phyloP scores from a whole-genome alignment of 805 yeast genomes.

The Geotrichum ghanense region DNA sequence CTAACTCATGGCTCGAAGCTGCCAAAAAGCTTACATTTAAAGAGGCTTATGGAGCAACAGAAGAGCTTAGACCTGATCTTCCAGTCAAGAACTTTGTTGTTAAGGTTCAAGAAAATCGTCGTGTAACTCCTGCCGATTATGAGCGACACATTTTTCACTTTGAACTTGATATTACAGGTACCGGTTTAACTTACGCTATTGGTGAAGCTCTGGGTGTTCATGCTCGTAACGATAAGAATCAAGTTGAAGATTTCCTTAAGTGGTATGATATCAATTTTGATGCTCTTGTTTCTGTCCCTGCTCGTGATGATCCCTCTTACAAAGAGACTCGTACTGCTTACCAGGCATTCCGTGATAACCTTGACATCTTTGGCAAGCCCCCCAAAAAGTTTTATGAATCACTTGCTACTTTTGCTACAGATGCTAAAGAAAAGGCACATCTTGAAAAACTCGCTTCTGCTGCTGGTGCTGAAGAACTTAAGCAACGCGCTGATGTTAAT shows the following conservation, averaged over 20 bases:
- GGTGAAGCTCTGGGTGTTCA: conserved; percentile 97
- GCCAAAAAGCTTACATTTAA: conserved; percentile 66
- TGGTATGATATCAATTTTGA: conserved; percentile 64
- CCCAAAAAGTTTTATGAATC: conserved; percentile 89
- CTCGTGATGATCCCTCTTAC: conserved; percentile 35
- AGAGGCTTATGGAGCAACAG: conserved; percentile 58
- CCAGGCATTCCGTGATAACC: conserved; percentile 67
- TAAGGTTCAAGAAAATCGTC: conserved; percentile 80
- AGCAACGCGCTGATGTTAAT: conserved; percentile 75
- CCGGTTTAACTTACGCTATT: conserved; percentile 82
- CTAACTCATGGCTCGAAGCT: conserved; percentile 38
- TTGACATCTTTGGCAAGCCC: conserved; percentile 90
- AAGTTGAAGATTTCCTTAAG: conserved; percentile 57
- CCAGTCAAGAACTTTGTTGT: conserved; percentile 78
- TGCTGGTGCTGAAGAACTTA: conserved; percentile 77
- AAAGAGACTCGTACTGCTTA: conserved; percentile 69
- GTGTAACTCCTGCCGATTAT: conserved; percentile 83
- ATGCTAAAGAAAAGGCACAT: conserved; percentile 51
- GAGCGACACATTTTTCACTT: conserved; percentile 94
- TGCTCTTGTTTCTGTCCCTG: conserved; percentile 57
- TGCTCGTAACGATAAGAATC: conserved; percentile 63
- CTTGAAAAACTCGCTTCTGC: conserved; percentile 57
- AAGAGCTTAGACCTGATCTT: conserved; percentile 74
- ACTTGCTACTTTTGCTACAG: conserved; percentile 59
- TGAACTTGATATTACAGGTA: conserved; percentile 83